Evolutionary conservation across 2,329 filamentous ascomycete species (phyloP), one percentile per base, ranked within the genome.

Genomic region (Colletotrichum musicola): DNA sequence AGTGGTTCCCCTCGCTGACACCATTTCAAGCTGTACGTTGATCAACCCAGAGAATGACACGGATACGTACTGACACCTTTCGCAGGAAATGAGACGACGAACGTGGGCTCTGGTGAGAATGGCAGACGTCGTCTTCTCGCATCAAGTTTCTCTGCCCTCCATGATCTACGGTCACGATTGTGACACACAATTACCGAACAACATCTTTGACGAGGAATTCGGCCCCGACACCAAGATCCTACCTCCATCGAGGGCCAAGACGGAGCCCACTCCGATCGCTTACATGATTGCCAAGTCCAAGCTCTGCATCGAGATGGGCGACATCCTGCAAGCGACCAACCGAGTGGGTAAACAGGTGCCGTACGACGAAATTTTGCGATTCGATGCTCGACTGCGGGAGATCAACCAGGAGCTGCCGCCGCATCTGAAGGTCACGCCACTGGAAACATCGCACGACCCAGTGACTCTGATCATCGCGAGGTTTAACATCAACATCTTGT

Each of bases 391-490:
- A 74, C 75, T 94, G 73, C 83, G 89, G 40, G 86, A 89, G 64
- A 81, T 90, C 40, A 86, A 86, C 76, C 83, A 91, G 40, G 87
- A 91, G 64, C 86, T 97, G 57, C 93, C 96, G 1, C 91, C 93
- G 3, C 92, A 97, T 77, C 84, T 98, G 38, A 91, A 89, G 73
- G 84, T 97, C 72, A 90, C 91, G 38, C 86, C 91, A 0, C 85
- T 97, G 67, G 91, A 95, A 66, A 91, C 93, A 63, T 90, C 89
- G 4, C 85, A 90, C 54, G 95, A 97, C 74, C 90, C 97, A 18
- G 90, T 96, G 78, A 93, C 93, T 27, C 87, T 96, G 68, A 90
- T 98, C 66, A 92, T 97, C 82, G 92, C 95, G 59, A 90, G 95
- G 30, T 95, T 94, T 77, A 92, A 92, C 64, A 83, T 98, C 38